Conservation (phyloP, 345 rosid genomes). For the Citrus medica region DNA sequence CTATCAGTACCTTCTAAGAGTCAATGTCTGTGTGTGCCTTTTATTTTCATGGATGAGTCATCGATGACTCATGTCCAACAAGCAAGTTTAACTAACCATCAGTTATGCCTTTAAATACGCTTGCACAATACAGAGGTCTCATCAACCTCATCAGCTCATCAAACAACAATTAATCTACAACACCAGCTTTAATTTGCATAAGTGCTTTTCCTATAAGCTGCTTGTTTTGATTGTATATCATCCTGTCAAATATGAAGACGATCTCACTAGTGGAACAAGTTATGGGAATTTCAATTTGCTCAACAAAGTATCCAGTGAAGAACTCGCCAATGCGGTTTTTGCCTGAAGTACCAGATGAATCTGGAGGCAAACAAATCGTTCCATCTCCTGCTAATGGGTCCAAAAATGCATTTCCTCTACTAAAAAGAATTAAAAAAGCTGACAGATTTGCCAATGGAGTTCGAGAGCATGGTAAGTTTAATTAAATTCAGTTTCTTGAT, state of each 20-base stretch:
- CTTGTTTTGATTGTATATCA: not conserved
- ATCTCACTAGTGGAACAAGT: constrained; percentile 18
- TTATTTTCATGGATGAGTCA: not conserved
- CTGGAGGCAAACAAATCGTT: constrained; percentile 20
- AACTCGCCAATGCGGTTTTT: constrained; percentile 28
- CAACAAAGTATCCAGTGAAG: constrained; percentile 27
- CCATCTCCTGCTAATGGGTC: constrained; percentile 36
- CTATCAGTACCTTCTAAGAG: not conserved
- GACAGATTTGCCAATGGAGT: constrained; percentile 42
- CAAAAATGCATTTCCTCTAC: constrained; percentile 24
- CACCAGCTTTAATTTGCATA: not conserved
- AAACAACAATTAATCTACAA: not conserved
- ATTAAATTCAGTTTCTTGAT: not conserved
- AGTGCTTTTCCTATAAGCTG: not conserved
- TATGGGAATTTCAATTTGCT: constrained; percentile 25
- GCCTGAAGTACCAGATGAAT: constrained; percentile 20
- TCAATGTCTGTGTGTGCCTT: not conserved
- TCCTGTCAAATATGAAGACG: constrained; percentile 25
- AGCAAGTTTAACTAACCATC: not conserved
- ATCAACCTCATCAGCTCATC: not conserved
- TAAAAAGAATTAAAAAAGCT: constrained; percentile 41
- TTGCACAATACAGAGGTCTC: not conserved
- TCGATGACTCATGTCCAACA: not conserved
- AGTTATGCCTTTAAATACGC: constrained; percentile 3
- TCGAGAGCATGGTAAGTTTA: constrained; percentile 48